phyloP scores from a whole-genome alignment of 176 grass and related monocot species.

The Dendrocalamus sinicus region DNA sequence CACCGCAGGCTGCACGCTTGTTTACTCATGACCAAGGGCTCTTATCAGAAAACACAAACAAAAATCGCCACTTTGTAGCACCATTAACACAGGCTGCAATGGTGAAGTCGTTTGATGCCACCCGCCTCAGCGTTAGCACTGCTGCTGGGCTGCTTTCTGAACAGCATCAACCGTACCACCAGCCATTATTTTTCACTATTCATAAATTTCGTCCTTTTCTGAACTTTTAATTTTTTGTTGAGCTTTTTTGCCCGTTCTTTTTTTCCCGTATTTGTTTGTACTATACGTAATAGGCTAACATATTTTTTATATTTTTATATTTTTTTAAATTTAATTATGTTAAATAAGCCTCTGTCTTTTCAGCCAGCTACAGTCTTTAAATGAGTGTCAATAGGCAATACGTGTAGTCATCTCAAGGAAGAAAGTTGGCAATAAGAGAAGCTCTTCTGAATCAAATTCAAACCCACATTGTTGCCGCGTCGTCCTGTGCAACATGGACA shows the following conservation, averaged over 20 bases:
- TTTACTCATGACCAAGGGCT: neutral
- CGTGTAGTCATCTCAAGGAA: neutral
- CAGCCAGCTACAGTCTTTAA: too few relatives aligned
- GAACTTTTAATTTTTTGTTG: too few relatives aligned
- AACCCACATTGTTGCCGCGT: neutral
- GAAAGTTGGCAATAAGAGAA: neutral
- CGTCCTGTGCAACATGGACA: constrained; percentile 11
- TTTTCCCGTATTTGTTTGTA: too few relatives aligned
- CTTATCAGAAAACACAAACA: neutral
- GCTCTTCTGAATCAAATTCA: constrained; percentile 22
- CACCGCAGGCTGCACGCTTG: neutral
- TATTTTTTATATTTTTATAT: too few relatives aligned
- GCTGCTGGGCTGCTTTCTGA: neutral
- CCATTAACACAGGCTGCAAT: neutral
- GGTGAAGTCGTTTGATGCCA: neutral
- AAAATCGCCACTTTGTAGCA: neutral
- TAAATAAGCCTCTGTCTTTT: too few relatives aligned
- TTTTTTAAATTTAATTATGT: too few relatives aligned
- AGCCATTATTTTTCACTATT: too few relatives aligned
- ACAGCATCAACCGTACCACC: neutral
- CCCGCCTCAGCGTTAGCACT: neutral
- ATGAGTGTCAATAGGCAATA: neutral
- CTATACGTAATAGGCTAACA: too few relatives aligned
- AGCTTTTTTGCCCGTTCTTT: too few relatives aligned
- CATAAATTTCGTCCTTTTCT: too few relatives aligned